Conservation (phyloP, 2,329 filamentous ascomycete species). For the Blastomyces parvus region DNA sequence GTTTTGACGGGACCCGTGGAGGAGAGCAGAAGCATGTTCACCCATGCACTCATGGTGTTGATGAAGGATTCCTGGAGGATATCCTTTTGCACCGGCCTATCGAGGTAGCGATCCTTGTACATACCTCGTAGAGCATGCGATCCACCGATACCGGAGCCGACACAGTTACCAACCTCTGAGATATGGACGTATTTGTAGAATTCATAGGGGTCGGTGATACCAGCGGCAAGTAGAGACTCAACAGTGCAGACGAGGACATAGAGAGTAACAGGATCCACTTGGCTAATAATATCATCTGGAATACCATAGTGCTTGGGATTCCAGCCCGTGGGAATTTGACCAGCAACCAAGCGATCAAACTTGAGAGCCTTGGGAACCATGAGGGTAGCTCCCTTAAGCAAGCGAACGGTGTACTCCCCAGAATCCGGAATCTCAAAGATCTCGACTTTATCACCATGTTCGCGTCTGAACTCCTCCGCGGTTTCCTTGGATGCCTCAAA, state of each 20-base stretch:
- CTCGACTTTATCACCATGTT: conserved; percentile 96
- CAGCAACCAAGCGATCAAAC: conserved; percentile 94
- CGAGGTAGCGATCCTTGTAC: conserved; percentile 95
- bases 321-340: conserved; percentile 95
- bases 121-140: conserved; percentile 85
- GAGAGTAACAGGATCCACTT: conserved; percentile 92
- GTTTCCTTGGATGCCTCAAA: conserved; percentile 97
- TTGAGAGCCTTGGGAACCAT: conserved; percentile 94
- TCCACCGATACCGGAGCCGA: conserved; percentile 97
- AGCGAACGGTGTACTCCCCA: conserved; percentile 84
- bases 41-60: conserved; percentile 99
- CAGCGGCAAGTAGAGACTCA: conserved; percentile 79
- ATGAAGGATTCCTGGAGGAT: conserved; percentile 99
- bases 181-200: conserved; percentile 99
- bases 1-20: conserved; percentile 98
- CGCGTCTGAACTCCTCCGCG: conserved; percentile 90
- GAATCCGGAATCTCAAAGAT: conserved; percentile 91
- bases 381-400: conserved; percentile 91
- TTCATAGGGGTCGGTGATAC: conserved; percentile 98
- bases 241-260: conserved; percentile 91
- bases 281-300: conserved; percentile 92
- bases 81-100: conserved; percentile 96
- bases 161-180: conserved; percentile 94
- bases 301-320: conserved; percentile 93
- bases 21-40: conserved; percentile 96